phyloP scores from a whole-genome alignment of 257 asterid genomes.

The Capsicum pubescens region DNA sequence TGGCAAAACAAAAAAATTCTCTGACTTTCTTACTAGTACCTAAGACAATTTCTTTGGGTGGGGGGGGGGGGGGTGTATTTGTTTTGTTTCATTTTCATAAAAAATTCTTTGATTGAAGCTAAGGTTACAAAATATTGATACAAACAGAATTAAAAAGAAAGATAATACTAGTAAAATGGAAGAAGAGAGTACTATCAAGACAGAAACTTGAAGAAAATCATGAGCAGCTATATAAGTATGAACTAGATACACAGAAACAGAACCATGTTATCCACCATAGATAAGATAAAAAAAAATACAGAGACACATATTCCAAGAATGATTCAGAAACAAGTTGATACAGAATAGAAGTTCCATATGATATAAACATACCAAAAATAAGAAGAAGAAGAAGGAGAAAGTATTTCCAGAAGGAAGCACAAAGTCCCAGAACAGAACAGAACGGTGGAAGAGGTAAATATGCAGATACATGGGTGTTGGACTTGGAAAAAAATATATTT shows the following conservation, averaged over 20 bases:
- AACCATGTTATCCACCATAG: neutral
- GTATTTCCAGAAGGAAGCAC: neutral
- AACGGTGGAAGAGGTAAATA: slow-evolving; percentile 3
- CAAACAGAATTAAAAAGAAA: neutral
- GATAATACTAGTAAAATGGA: neutral
- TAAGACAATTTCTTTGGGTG: too few relatives aligned
- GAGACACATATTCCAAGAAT: neutral
- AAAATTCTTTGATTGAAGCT: neutral
- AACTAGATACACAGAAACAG: neutral
- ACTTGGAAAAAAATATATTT: neutral
- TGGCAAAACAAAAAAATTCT: too few relatives aligned
- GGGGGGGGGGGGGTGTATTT: neutral
- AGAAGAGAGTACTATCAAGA: neutral
- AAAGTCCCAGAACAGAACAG: neutral
- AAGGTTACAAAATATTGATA: neutral
- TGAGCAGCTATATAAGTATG: neutral
- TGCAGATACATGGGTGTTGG: neutral
- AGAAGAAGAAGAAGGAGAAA: neutral
- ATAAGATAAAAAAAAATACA: neutral
- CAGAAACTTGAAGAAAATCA: neutral
- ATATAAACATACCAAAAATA: slow-evolving; percentile 10
- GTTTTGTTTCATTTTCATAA: neutral
- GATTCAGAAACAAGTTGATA: neutral
- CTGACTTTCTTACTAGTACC: too few relatives aligned
- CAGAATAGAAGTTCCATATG: neutral